Evolutionary conservation across 108 stramenopile genomes (phyloP).

Genomic region (Skeletonema grethae): DNA sequence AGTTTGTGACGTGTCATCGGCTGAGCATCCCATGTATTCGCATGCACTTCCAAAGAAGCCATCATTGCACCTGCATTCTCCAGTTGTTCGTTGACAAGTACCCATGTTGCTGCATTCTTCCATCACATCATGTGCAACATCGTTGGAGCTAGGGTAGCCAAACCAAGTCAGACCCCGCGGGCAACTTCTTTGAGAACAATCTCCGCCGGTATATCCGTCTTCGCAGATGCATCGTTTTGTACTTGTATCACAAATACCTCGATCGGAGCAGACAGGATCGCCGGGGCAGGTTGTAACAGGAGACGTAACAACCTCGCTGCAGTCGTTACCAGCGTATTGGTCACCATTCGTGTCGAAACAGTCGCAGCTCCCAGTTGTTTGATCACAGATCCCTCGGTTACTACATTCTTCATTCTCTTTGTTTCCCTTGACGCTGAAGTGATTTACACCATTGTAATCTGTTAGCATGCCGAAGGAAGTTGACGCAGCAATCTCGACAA

Average conservation of each 20-base stretch:
- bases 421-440: conserved; percentile 46
- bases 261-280: conserved; percentile 47
- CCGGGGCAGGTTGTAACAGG: conserved; percentile 39
- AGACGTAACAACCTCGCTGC: conserved; percentile 43
- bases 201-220: conserved; percentile 20
- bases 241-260: conserved; percentile 55
- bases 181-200: conserved; percentile 21
- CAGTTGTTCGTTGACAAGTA: conserved; percentile 53
- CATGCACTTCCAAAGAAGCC: conserved; percentile 80
- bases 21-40: conserved; percentile 66
- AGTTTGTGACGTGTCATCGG: conserved; percentile 7
- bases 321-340: conserved; percentile 65
- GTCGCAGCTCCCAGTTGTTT: conserved; percentile 51
- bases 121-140: conserved; percentile 57
- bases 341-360: conserved; percentile 54
- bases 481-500: conserved; percentile 38
- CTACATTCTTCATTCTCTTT: conserved; percentile 72
- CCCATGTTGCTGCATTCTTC: conserved; percentile 78
- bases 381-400: conserved; percentile 67
- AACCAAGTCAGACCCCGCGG: conserved; percentile 57
- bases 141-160: conserved; percentile 40
- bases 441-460: conserved; percentile 33
- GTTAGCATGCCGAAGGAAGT: conserved; percentile 37
- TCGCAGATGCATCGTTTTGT: conserved; percentile 69
- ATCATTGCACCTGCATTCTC: conserved; percentile 70